Evolutionary conservation across 805 yeast species (phyloP).

Genomic region (Kuraishia cidri): DNA sequence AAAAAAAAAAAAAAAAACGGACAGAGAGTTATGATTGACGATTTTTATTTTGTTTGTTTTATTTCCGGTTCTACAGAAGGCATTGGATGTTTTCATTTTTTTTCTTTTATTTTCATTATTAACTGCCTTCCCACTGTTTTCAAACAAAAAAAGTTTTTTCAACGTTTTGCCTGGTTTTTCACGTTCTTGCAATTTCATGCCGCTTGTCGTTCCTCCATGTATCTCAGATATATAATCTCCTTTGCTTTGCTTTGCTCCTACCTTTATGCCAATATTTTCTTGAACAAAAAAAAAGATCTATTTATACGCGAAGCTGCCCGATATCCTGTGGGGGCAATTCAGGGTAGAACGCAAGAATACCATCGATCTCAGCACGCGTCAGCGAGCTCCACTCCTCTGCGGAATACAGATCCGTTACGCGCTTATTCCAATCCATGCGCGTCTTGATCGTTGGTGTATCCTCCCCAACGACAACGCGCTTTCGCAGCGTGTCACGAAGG

Average conservation of each 20-base stretch:
- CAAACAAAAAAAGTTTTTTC: no score
- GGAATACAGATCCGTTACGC: constrained; percentile 49
- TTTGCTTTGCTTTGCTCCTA: not conserved
- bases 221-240: not conserved
- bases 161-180: not conserved
- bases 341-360: constrained; percentile 40
- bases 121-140: no score
- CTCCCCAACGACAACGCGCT: constrained; percentile 29
- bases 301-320: no score
- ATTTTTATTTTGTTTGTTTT: not conserved
- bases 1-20: not conserved
- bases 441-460: constrained; percentile 35
- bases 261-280: not conserved
- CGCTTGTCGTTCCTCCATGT: not conserved
- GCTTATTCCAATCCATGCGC: constrained; percentile 67
- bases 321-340: no score
- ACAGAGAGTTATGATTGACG: not conserved
- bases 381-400: constrained; percentile 52
- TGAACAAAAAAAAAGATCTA: no score
- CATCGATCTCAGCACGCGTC: constrained; percentile 23
- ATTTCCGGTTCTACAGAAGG: not conserved
- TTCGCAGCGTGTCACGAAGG: constrained; percentile 41
- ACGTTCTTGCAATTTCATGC: not conserved
- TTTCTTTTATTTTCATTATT: constrained; percentile 1
- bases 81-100: constrained; percentile 1